These are phyloP conservation scores for Moesziomyces globuligerus DNA, from an alignment of 1,284 basidiomycete genomes.

Conservation along the genomic window DNA sequence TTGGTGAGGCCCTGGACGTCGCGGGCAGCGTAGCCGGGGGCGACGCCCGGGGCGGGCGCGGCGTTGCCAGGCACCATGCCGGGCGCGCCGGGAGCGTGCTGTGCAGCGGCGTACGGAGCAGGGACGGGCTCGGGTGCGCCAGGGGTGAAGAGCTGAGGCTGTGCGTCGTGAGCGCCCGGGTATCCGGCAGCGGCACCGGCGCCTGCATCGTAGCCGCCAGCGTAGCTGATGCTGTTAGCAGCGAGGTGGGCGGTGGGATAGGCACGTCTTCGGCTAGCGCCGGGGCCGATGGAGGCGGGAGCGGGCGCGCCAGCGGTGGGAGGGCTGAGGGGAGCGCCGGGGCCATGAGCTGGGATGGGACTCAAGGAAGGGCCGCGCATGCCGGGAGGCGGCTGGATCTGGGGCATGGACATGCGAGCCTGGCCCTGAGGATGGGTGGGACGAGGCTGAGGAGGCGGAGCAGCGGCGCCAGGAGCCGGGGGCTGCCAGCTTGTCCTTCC, in stretches of 20 bases:
- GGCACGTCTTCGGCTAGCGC: constrained; percentile 68
- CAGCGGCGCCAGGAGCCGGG: constrained; percentile 40
- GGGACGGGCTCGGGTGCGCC: constrained; percentile 45
- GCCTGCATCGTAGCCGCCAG: constrained; percentile 67
- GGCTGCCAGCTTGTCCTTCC: constrained; percentile 68
- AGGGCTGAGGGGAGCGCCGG: constrained; percentile 46
- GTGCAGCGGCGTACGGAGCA: constrained; percentile 29
- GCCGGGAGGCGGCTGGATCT: constrained; percentile 55
- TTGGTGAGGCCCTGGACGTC: constrained; percentile 77
- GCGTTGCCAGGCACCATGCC: constrained; percentile 21
- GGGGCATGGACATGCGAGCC: constrained; percentile 65
- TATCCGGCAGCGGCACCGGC: constrained; percentile 66
- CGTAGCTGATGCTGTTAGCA: constrained; percentile 67
- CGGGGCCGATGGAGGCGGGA: constrained; percentile 66
- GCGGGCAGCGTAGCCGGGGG: constrained; percentile 33
- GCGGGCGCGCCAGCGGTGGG: constrained; percentile 58
- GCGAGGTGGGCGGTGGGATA: constrained; percentile 69
- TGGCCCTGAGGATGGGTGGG: constrained; percentile 63
- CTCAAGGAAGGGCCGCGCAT: constrained; percentile 48
- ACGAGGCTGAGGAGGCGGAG: constrained; percentile 32
- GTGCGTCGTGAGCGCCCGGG: constrained; percentile 32
- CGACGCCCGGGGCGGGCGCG: constrained; percentile 16
- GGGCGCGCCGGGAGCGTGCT: constrained; percentile 40
- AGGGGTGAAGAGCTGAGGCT: constrained; percentile 51
- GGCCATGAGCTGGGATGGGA: constrained; percentile 40